phyloP scores from a whole-genome alignment of 805 yeast genomes.

The Wickerhamiella qilinensis region DNA sequence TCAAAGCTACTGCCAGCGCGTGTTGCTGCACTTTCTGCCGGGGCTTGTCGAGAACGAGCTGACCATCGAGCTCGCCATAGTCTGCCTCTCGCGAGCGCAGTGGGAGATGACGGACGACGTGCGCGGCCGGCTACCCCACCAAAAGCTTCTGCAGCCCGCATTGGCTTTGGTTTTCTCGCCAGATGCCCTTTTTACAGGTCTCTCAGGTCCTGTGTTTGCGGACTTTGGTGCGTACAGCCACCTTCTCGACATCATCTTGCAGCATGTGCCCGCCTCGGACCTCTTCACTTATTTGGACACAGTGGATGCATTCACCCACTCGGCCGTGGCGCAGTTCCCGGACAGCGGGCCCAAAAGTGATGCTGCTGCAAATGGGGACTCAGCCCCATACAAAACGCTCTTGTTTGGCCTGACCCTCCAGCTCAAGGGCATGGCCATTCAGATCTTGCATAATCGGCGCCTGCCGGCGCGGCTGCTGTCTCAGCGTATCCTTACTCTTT shows the following conservation, averaged over 20 bases:
- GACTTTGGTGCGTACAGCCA: constrained; percentile 14
- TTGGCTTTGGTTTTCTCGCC: constrained; percentile 5
- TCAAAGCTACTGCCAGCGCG: not conserved
- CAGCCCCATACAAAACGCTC: constrained; percentile 3
- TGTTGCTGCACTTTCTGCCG: constrained; percentile 1
- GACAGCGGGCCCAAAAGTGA: not conserved
- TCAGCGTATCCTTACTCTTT: constrained; percentile 1
- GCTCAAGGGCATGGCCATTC: constrained; percentile 10
- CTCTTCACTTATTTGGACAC: constrained; percentile 1
- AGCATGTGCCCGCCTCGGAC: not conserved
- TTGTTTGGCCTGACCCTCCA: constrained; percentile 12
- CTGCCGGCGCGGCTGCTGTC: constrained; percentile 4
- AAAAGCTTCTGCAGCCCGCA: constrained; percentile 1
- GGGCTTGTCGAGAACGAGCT: not conserved
- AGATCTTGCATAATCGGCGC: constrained; percentile 3
- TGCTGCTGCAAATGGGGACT: not conserved
- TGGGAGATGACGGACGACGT: constrained; percentile 4
- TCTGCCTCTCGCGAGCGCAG: constrained; percentile 10
- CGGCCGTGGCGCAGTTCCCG: constrained; percentile 2
- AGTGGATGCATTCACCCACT: constrained; percentile 4
- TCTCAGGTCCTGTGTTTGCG: not conserved
- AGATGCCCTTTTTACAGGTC: constrained; percentile 1
- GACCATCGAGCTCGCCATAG: constrained; percentile 5
- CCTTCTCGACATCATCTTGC: not conserved
- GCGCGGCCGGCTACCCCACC: constrained; percentile 3